Evolutionary conservation across 805 yeast genomes (phyloP).

Genomic region (Nakazawaea pomicola): DNA sequence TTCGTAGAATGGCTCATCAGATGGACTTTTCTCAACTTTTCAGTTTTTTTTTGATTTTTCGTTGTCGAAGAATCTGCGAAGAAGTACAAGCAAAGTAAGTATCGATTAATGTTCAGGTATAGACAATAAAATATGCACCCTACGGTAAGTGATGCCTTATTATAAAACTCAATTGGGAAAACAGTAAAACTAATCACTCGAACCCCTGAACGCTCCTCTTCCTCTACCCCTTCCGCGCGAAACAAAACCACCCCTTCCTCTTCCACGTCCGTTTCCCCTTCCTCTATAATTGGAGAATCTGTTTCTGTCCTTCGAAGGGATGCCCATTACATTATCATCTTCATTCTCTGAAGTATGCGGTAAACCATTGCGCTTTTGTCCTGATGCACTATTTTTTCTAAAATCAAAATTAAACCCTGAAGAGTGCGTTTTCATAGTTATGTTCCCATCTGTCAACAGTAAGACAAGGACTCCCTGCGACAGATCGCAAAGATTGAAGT

Average conservation of each 20-base stretch:
- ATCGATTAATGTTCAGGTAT: no score
- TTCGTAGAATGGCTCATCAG: background rate
- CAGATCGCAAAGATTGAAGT: constrained; percentile 65
- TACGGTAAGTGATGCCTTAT: no score
- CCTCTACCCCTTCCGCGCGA: constrained; percentile 10
- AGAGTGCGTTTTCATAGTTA: constrained; percentile 48
- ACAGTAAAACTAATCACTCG: constrained; percentile 2
- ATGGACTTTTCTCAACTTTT: background rate
- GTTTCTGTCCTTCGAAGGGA: constrained; percentile 4
- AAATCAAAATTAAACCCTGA: constrained; percentile 62
- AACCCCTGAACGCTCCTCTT: constrained; percentile 9
- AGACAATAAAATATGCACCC: background rate
- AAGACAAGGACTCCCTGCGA: constrained; percentile 44
- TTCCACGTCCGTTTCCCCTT: constrained; percentile 9
- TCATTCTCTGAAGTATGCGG: background rate
- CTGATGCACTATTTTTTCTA: no score
- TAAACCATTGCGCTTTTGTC: no score
- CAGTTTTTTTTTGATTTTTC: background rate
- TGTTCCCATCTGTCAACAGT: constrained; percentile 38
- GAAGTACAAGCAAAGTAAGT: no score
- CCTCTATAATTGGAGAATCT: constrained; percentile 4
- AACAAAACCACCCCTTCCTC: constrained; percentile 8
- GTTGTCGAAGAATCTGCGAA: no score
- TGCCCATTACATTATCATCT: background rate
- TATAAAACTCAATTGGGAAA: no score